These are phyloP conservation scores for Barnettozyma sucrosica DNA, from an alignment of 805 yeast species.

Conservation along the genomic window DNA sequence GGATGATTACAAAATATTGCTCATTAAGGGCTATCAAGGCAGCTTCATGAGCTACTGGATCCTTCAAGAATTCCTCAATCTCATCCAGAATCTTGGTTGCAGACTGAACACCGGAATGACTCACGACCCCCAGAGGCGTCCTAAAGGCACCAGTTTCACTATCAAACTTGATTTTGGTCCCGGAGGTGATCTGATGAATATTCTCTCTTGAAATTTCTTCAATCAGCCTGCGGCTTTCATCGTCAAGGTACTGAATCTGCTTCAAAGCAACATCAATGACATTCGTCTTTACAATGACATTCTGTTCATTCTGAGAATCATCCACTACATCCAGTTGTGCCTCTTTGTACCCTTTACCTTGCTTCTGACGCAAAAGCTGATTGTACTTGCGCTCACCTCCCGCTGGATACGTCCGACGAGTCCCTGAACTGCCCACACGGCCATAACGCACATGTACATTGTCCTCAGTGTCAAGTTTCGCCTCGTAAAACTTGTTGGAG, in stretches of 20 bases:
- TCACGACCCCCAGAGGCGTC: constrained; percentile 4
- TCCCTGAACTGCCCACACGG: constrained; percentile 7
- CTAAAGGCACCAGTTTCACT: constrained; percentile 1
- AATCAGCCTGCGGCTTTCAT: constrained; percentile 1
- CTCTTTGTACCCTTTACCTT: constrained; percentile 4
- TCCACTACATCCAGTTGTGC: constrained; percentile 4
- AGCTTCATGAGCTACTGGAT: background rate
- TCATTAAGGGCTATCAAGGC: constrained; percentile 1
- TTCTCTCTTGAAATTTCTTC: constrained; percentile 3
- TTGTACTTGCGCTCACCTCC: constrained; percentile 3
- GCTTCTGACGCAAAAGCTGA: constrained; percentile 1
- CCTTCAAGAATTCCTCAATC: constrained; percentile 1
- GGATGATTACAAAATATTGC: constrained; percentile 6
- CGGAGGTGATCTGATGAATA: constrained; percentile 2
- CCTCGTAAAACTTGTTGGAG: constrained; percentile 7
- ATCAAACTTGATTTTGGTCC: constrained; percentile 4
- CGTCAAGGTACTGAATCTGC: constrained; percentile 4
- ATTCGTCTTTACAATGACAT: background rate
- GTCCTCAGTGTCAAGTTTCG: background rate
- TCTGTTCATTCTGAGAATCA: background rate
- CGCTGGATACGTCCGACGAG: background rate
- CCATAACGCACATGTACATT: constrained; percentile 5
- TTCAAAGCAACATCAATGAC: constrained; percentile 6
- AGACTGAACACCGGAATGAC: constrained; percentile 3
- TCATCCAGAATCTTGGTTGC: constrained; percentile 1